Percentiles rank a stretch among this genome's conserved stretches.
phyloP scores from a whole-genome alignment of 2,329 filamentous ascomycete genomes.

The Trichophyton schoenleinii region DNA sequence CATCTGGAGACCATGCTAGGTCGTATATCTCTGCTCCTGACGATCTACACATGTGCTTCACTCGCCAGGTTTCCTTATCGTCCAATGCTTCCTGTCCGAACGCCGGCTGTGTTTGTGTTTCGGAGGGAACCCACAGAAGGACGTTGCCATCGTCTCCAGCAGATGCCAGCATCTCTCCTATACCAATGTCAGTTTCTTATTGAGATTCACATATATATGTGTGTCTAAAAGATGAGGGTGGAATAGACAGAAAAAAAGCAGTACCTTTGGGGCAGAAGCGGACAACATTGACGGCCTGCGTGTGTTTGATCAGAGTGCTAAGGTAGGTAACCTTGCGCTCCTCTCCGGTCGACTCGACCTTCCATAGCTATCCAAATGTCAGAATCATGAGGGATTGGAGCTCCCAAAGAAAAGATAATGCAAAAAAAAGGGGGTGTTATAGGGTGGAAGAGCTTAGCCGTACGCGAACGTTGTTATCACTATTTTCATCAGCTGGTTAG shows the following conservation, averaged over 20 bases:
- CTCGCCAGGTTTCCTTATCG: slow-evolving; percentile 92
- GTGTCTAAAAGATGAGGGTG: background rate
- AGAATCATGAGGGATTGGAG: slow-evolving; percentile 9
- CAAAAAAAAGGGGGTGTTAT: slow-evolving; percentile 5
- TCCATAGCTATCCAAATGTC: slow-evolving; percentile 61
- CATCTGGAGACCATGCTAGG: slow-evolving; percentile 96
- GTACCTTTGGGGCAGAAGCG: slow-evolving; percentile 87
- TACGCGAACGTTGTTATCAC: slow-evolving; percentile 88
- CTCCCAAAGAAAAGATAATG: background rate
- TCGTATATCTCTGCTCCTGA: slow-evolving; percentile 96
- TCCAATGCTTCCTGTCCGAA: slow-evolving; percentile 79
- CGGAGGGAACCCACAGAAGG: slow-evolving; percentile 86
- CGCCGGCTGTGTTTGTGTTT: slow-evolving; percentile 50
- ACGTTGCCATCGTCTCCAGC: slow-evolving; percentile 97
- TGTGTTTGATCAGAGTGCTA: slow-evolving; percentile 83
- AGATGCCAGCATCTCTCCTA: slow-evolving; percentile 84
- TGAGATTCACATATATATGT: background rate
- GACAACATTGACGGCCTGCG: slow-evolving; percentile 95
- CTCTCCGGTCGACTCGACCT: slow-evolving; percentile 69
- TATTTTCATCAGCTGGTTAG: slow-evolving; percentile 14
- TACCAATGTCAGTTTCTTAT: background rate
- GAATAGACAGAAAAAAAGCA: slow-evolving; percentile 15
- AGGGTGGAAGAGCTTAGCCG: slow-evolving; percentile 23
- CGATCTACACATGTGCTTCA: slow-evolving; percentile 95
- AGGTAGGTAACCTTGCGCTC: slow-evolving; percentile 85